phyloP scores from a whole-genome alignment of 805 yeast genomes.

The Ascoidea tarda region DNA sequence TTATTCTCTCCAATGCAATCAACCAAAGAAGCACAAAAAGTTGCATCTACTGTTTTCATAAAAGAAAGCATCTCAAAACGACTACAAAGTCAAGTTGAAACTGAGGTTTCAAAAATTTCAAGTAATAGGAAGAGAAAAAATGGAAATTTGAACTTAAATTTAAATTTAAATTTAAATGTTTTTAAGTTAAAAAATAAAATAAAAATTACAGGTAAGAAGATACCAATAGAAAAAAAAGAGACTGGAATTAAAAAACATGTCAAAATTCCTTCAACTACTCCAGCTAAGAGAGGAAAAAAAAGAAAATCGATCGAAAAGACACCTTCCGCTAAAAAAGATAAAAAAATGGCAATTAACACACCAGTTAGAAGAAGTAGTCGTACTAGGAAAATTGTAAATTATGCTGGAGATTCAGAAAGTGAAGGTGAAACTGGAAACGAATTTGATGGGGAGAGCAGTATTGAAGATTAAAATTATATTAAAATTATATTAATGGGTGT shows the following conservation, averaged over 20 bases:
- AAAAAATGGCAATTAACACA: conserved; percentile 10
- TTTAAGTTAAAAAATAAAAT: too few species aligned
- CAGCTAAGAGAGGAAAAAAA: neutral
- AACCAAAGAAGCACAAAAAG: conserved; percentile 40
- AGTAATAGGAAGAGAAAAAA: neutral
- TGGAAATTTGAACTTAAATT: neutral
- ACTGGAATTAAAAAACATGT: neutral
- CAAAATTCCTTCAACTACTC: neutral
- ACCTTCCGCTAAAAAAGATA: conserved; percentile 16
- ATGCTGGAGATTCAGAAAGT: conserved; percentile 1
- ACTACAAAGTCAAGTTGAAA: conserved; percentile 12
- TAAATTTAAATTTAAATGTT: neutral
- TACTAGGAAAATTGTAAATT: conserved; percentile 2
- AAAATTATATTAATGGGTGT: too few species aligned
- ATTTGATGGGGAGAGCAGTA: neutral
- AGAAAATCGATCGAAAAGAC: neutral
- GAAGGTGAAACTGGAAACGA: neutral
- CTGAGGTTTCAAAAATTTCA: neutral
- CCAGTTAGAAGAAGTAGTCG: conserved; percentile 5
- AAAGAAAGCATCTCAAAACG: conserved; percentile 29
- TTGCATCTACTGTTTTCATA: conserved; percentile 41
- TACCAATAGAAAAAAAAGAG: neutral
- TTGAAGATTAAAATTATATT: too few species aligned
- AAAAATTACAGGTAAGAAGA: neutral
- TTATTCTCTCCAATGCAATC: conserved; percentile 47